These are phyloP conservation scores for Xylaria scruposa DNA, from an alignment of 495 filamentous ascomycete species.

Conservation along the genomic window DNA sequence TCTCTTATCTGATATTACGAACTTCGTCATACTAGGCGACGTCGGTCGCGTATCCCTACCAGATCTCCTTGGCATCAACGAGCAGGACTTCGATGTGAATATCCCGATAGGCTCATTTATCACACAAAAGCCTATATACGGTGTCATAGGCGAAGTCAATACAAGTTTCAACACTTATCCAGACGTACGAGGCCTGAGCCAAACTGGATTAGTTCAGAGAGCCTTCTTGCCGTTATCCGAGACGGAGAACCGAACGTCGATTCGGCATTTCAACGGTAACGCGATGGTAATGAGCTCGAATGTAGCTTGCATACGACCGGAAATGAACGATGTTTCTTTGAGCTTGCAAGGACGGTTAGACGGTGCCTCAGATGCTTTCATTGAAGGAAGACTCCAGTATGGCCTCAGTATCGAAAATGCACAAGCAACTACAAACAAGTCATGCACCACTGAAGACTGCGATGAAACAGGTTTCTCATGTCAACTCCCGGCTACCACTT, in stretches of 20 bases:
- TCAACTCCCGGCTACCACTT: not conserved
- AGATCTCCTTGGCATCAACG: not conserved
- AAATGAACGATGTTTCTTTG: not conserved
- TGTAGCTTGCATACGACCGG: not conserved
- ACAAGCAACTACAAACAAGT: not conserved
- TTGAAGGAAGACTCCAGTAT: not conserved
- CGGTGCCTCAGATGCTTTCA: not conserved
- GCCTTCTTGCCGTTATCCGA: not conserved
- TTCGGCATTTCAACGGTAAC: not conserved
- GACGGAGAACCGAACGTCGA: not conserved
- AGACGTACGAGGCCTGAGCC: not conserved
- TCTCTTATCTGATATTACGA: not conserved
- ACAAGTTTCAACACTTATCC: not conserved
- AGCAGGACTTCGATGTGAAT: not conserved
- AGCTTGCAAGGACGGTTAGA: not conserved
- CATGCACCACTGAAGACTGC: not conserved
- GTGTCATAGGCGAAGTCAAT: not conserved
- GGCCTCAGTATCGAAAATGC: not conserved
- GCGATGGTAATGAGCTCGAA: not conserved
- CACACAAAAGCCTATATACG: not conserved
- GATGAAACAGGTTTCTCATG: not conserved
- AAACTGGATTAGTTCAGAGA: constrained; percentile 4
- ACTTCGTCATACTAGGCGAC: not conserved
- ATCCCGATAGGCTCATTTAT: not conserved
- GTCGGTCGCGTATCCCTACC: not conserved